Base-by-base conservation (phyloP, 371 early-diverging fungal species). In the Ordospora pajunii region DNA sequence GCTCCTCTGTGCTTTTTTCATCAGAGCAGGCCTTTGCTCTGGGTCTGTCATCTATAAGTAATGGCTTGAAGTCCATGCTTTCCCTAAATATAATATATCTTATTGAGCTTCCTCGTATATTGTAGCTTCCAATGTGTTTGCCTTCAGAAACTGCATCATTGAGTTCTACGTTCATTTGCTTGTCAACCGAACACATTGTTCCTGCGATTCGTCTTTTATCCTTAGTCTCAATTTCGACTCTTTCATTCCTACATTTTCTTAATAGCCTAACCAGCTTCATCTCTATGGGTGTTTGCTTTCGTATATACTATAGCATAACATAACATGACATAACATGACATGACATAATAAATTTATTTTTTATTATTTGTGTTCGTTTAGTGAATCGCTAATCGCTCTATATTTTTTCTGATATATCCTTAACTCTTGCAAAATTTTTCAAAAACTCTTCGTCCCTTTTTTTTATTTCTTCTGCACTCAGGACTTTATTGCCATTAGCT, bases 41-140 rank as follows among this genome's bases (percentile, higher is more conserved):
- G 32, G 67, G 67, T 25, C 67, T 46, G 32, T 46, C 49, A 45
- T 66, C 67, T 27, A 46, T 22, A 3, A 50, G 27, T 32, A 66
- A 45, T 7, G 22, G 46, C 32, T 66, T 66, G 11, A 50, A 48
- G 37, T 45, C 44, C 2, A 66, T 66, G 7, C 44, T 44, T 12
- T 66, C 67, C n/a, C 50, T 66, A 44, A 66, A 66, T n/a, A 66
- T 43, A n/a, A 66, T 45, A 21, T 66, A 66, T 23, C 67, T 9
- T 7, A 66, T 66, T 5, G 67, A 48, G 49, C 49, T 48, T n/a
- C 67, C 67, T 21, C 67, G 37, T 21, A 66, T 44, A 6, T 25
- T 50, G 67, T 66, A 50, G 0, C 42, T 66, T 27, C 58, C 17
- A 8, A 19, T 40, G n/a, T 27, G 58, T 25, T 5, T 19, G 5